These are phyloP conservation scores for Talaromyces sp. DNA, from an alignment of 2,329 filamentous ascomycete genomes.

Conservation along the genomic window DNA sequence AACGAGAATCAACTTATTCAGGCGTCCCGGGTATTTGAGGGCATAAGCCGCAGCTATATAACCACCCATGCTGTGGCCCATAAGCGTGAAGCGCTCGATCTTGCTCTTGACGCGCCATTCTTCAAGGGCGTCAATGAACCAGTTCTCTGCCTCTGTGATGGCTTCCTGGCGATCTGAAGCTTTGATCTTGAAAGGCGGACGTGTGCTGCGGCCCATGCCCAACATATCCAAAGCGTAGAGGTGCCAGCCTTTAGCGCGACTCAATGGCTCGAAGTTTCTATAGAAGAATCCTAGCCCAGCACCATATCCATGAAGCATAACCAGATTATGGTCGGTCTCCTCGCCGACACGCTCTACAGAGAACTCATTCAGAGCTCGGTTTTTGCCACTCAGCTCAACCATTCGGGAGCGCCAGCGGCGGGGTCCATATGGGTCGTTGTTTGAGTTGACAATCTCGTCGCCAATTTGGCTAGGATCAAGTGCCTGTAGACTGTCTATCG, in stretches of 20 bases:
- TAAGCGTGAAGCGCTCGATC: conserved; percentile 86
- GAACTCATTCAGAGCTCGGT: conserved; percentile 88
- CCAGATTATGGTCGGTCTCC: conserved; percentile 75
- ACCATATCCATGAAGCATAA: conserved; percentile 96
- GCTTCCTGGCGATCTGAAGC: conserved; percentile 77
- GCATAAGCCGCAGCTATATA: conserved; percentile 95
- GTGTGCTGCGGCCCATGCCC: conserved; percentile 85
- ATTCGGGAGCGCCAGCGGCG: conserved; percentile 82
- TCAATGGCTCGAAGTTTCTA: conserved; percentile 91
- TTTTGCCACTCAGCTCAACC: conserved; percentile 78
- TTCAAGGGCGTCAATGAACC: conserved; percentile 94
- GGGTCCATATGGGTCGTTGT: conserved; percentile 75
- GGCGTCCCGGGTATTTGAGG: conserved; percentile 86
- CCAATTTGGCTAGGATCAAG: conserved; percentile 37
- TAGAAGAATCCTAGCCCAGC: conserved; percentile 97
- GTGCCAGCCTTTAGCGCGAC: conserved; percentile 74
- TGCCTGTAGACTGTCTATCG: conserved; percentile 31
- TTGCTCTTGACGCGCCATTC: conserved; percentile 89
- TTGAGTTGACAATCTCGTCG: conserved; percentile 48
- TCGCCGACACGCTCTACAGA: conserved; percentile 81
- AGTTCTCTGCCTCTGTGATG: conserved; percentile 84
- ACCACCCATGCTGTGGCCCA: conserved; percentile 90
- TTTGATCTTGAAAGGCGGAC: conserved; percentile 78
- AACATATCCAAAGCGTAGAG: conserved; percentile 92
- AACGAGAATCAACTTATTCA: conserved; percentile 94